A percentile compares a stretch with the other conserved stretches of the same genome.
phyloP scores from a whole-genome alignment of 306 rosid genomes.

The Prunus padus region DNA sequence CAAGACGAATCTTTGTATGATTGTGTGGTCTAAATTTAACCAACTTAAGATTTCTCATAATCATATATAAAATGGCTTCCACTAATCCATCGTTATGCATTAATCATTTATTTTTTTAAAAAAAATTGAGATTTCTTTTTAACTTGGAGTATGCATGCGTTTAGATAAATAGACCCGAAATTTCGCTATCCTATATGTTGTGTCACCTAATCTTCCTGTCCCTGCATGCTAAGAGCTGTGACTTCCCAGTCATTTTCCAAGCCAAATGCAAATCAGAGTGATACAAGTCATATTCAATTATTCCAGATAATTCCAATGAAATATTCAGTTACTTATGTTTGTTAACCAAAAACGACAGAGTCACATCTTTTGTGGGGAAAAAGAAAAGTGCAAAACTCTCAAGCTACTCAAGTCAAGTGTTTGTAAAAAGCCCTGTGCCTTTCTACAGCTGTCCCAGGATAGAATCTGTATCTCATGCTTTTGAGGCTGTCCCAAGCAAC shows the following conservation, averaged over 20 bases:
- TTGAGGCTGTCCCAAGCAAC: slow-evolving; percentile 66
- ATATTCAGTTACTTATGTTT: slow-evolving; percentile 31
- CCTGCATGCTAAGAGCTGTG: slow-evolving; percentile 26
- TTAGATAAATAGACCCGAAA: not conserved
- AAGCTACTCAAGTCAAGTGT: slow-evolving; percentile 83
- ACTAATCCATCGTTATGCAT: no score
- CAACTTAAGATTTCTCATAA: no score
- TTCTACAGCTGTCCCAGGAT: slow-evolving; percentile 46
- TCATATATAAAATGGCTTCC: no score
- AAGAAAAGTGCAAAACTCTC: slow-evolving; percentile 50
- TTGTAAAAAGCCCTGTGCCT: slow-evolving; percentile 29
- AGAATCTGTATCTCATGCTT: slow-evolving; percentile 41
- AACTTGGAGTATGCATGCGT: no score
- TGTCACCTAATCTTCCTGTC: slow-evolving; percentile 42
- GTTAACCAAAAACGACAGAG: slow-evolving; percentile 35
- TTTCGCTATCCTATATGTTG: not conserved
- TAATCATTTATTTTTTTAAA: no score
- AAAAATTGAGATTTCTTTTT: no score
- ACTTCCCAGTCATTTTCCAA: slow-evolving; percentile 39
- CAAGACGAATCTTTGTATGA: no score
- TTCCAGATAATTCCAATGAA: slow-evolving; percentile 30
- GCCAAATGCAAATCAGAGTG: slow-evolving; percentile 17
- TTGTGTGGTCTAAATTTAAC: no score
- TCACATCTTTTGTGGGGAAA: slow-evolving; percentile 24
- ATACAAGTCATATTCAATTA: slow-evolving; percentile 32